Conservation (phyloP, 495 filamentous ascomycete species). For the Penicillium longicatenatum region DNA sequence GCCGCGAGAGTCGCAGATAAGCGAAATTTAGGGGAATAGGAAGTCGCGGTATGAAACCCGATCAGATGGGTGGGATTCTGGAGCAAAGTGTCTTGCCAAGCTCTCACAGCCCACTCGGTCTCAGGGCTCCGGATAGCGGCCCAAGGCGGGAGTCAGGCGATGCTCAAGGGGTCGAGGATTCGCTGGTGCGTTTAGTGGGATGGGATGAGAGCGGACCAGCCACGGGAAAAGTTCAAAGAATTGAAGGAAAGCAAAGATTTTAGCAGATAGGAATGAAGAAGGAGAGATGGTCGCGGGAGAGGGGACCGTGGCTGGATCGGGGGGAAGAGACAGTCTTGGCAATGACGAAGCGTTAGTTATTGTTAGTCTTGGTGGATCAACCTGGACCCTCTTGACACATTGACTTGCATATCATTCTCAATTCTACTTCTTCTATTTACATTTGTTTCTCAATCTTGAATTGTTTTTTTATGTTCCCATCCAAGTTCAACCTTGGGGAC, state of each 20-base stretch:
- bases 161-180: slow-evolving; percentile 1
- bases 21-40: not conserved
- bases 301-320: slow-evolving; percentile 34
- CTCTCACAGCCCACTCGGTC: slow-evolving; percentile 25
- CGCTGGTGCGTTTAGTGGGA: not conserved
- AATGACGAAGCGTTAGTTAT: slow-evolving; percentile 29
- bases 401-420: slow-evolving; percentile 1
- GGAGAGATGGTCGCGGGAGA: slow-evolving; percentile 18
- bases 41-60: slow-evolving; percentile 13
- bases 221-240: slow-evolving; percentile 4
- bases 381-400: slow-evolving; percentile 2
- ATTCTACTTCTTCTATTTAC: not conserved
- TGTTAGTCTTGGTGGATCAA: slow-evolving; percentile 2
- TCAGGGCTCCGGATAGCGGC: slow-evolving; percentile 23
- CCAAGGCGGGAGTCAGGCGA: slow-evolving; percentile 22
- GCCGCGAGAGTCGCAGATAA: slow-evolving; percentile 16
- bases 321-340: slow-evolving; percentile 25
- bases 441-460: not conserved
- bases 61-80: slow-evolving; percentile 12
- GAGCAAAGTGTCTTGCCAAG: slow-evolving; percentile 23
- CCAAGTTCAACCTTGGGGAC: not conserved
- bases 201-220: slow-evolving; percentile 7
- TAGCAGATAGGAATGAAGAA: slow-evolving; percentile 6
- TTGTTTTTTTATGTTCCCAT: not conserved
- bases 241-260: not conserved